Evolutionary conservation across 129 eudicot species (phyloP).

Genomic region (Helichrysum umbraculigerum): DNA sequence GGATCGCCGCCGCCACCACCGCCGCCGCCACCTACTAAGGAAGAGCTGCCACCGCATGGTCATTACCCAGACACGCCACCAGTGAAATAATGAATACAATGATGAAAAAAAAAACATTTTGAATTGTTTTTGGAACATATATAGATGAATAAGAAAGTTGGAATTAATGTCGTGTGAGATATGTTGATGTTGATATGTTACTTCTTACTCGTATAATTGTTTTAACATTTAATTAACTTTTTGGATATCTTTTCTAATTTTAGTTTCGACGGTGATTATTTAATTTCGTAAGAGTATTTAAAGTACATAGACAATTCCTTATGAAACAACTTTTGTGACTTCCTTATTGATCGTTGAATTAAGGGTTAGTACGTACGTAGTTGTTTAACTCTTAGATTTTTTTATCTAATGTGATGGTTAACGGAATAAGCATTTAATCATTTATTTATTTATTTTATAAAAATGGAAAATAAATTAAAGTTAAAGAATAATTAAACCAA

Average conservation of each 20-base stretch:
- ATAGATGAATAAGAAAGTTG: conserved; percentile 24
- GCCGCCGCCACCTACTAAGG: conserved; percentile 27
- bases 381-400: too few relatives aligned
- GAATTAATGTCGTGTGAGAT: conserved; percentile 41
- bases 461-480: too few relatives aligned
- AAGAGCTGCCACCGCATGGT: conserved; percentile 25
- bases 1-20: conserved; percentile 43
- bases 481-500: not conserved
- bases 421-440: too few relatives aligned
- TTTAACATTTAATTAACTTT: conserved; percentile 5
- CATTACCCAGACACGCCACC: conserved; percentile 26
- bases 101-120: not conserved
- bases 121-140: conserved; percentile 23
- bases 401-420: too few relatives aligned
- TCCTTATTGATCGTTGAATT: not conserved
- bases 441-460: too few relatives aligned
- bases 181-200: conserved; percentile 35
- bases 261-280: conserved; percentile 21
- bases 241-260: not conserved
- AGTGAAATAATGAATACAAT: conserved; percentile 13
- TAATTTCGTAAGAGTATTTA: not conserved
- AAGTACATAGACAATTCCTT: not conserved
- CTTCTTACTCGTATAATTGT: not conserved
- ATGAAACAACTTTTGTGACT: too few relatives aligned
- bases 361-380: not conserved